Evolutionary conservation across 2,329 filamentous ascomycete species (phyloP).

Genomic region (Hypoxylon sp.): DNA sequence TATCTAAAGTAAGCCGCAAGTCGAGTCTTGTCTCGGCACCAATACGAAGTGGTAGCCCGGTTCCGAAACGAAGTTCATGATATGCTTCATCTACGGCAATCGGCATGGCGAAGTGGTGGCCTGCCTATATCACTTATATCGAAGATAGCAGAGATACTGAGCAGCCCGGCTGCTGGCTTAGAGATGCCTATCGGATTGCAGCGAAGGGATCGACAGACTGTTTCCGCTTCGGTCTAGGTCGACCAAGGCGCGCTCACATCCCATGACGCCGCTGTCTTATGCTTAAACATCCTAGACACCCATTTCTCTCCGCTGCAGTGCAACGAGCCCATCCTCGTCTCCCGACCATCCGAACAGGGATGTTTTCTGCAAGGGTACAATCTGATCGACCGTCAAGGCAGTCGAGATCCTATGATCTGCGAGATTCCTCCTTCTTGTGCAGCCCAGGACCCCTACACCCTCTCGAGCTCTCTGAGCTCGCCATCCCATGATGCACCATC

Average conservation of each 20-base stretch:
- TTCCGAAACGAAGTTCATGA: slow-evolving; percentile 5
- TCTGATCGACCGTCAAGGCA: slow-evolving; percentile 36
- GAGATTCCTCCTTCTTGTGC: slow-evolving; percentile 33
- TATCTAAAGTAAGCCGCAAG: background rate
- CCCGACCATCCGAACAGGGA: slow-evolving; percentile 37
- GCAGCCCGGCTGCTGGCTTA: background rate
- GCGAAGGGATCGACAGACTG: slow-evolving; percentile 28
- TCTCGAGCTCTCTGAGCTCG: slow-evolving; percentile 27
- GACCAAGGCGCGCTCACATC: slow-evolving; percentile 28
- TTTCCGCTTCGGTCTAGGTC: slow-evolving; percentile 27
- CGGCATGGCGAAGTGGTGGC: background rate
- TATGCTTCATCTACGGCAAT: background rate
- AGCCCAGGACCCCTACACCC: slow-evolving; percentile 31
- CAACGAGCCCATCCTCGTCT: slow-evolving; percentile 36
- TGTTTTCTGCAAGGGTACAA: slow-evolving; percentile 32
- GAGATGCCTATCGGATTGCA: slow-evolving; percentile 24
- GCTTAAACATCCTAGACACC: slow-evolving; percentile 38
- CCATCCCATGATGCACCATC: slow-evolving; percentile 36
- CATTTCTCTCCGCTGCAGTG: slow-evolving; percentile 40
- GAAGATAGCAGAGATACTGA: background rate
- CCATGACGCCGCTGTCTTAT: slow-evolving; percentile 38
- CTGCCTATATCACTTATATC: slow-evolving; percentile 5
- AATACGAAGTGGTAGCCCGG: background rate
- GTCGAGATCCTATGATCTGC: slow-evolving; percentile 39
- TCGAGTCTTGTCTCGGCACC: background rate